phyloP scores from a whole-genome alignment of 345 rosid genomes.

The Gossypium raimondii region DNA sequence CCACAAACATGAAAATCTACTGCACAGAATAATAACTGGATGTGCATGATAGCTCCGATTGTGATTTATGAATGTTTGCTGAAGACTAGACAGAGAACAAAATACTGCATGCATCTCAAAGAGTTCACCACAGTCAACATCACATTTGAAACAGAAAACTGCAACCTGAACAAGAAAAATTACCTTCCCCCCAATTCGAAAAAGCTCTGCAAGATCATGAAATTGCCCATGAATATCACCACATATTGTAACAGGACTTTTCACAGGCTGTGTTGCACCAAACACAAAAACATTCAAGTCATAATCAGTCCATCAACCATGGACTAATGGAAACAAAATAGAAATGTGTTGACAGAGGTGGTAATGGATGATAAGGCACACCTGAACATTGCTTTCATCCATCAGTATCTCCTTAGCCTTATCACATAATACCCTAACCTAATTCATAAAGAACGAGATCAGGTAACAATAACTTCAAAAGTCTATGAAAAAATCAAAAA shows the following conservation, averaged over 20 bases:
- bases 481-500: background rate
- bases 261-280: conserved; percentile 63
- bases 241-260: conserved; percentile 92
- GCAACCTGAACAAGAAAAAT: background rate
- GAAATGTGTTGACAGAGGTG: background rate
- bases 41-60: background rate
- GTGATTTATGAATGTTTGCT: background rate
- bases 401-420: conserved; percentile 74
- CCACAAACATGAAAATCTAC: background rate
- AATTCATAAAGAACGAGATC: background rate
- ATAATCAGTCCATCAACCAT: background rate
- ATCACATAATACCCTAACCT: conserved; percentile 64
- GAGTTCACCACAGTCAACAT: background rate
- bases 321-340: background rate
- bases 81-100: background rate
- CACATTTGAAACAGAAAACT: background rate
- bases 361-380: conserved; percentile 9
- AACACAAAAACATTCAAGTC: background rate
- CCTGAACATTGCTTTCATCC: conserved; percentile 84
- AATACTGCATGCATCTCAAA: background rate
- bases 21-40: background rate
- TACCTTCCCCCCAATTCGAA: conserved; percentile 95
- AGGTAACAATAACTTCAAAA: background rate
- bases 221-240: conserved; percentile 98
- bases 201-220: conserved; percentile 97